Percentiles rank a stretch among this genome's conserved stretches.
Conservation (phyloP, 2,329 filamentous ascomycete species). For the Chaetomium strumarium region DNA sequence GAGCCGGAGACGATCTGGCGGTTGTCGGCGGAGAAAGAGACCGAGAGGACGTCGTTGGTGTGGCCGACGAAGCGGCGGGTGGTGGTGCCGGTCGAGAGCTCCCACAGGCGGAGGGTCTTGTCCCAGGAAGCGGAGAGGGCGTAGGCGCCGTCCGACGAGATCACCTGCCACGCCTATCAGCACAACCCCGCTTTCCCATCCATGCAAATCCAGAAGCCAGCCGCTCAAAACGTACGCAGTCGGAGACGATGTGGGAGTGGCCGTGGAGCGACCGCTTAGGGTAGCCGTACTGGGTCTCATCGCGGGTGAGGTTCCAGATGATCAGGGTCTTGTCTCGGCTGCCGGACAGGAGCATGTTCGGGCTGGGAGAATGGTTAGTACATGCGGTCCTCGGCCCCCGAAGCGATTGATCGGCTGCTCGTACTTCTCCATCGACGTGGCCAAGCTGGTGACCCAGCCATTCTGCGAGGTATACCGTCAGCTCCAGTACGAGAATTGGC, state of each 20-base stretch:
- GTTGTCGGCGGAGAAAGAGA: conserved; percentile 99
- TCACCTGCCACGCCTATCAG: conserved; percentile 62
- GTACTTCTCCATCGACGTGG: conserved; percentile 98
- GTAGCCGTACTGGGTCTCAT: conserved; percentile 97
- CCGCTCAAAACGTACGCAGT: conserved; percentile 73
- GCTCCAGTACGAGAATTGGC: conserved; percentile 10
- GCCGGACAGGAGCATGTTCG: conserved; percentile 98
- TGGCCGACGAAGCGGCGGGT: conserved; percentile 98
- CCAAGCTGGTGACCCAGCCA: conserved; percentile 98
- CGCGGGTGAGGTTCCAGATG: conserved; percentile 99
- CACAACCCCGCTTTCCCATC: conserved; percentile 23
- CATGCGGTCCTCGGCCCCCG: conserved; percentile 15
- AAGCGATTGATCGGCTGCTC: conserved; percentile 29
- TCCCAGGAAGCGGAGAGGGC: conserved; percentile 99
- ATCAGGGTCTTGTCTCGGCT: conserved; percentile 98
- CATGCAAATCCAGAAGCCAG: conserved; percentile 8
- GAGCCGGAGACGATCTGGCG: conserved; percentile 99
- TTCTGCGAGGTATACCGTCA: conserved; percentile 45
- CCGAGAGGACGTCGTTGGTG: conserved; percentile 98
- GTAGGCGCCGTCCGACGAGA: conserved; percentile 99
- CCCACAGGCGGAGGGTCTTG: conserved; percentile 99
- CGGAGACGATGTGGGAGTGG: conserved; percentile 99
- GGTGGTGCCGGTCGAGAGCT: conserved; percentile 94
- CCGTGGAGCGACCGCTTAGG: conserved; percentile 98
- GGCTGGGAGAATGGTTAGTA: conserved; percentile 48